phyloP scores from a whole-genome alignment of 2,329 filamentous ascomycete genomes.

The Tothia fuscella region DNA sequence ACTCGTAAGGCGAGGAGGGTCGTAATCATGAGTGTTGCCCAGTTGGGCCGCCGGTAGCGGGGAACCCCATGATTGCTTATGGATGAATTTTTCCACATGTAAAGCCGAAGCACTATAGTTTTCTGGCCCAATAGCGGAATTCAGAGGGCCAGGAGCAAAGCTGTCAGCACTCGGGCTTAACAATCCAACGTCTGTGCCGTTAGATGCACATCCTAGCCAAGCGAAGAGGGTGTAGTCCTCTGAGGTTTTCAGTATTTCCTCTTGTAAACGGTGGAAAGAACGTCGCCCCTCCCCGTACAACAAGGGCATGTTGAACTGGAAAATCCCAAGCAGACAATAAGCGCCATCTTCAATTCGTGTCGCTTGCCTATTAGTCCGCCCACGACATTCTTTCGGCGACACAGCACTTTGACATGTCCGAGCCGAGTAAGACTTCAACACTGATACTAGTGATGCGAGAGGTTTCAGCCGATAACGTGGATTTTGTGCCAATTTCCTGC shows the following conservation, averaged over 20 bases:
- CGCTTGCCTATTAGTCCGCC: neutral
- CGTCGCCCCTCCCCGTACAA: neutral
- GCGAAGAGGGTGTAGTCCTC: neutral
- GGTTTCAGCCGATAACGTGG: neutral
- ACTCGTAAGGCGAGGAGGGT: neutral
- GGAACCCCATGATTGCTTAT: too few relatives aligned
- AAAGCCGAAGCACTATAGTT: too few relatives aligned
- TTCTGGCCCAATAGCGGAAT: too few relatives aligned
- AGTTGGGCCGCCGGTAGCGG: too few relatives aligned
- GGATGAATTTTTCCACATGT: too few relatives aligned
- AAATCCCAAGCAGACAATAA: neutral
- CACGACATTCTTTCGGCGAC: neutral
- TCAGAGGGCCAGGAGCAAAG: too few relatives aligned
- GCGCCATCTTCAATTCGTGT: neutral
- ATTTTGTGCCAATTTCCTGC: neutral
- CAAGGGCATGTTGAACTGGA: neutral
- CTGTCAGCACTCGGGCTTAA: too few relatives aligned
- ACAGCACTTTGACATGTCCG: neutral
- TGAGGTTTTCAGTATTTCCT: neutral
- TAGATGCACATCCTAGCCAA: too few relatives aligned
- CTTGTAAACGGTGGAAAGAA: neutral
- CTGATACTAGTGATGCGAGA: neutral
- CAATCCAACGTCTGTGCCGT: too few relatives aligned
- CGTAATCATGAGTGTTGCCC: too few relatives aligned
- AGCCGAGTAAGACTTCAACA: neutral